Base-by-base conservation (phyloP, 768 basidiomycete species). In the Tephrocybe sp. region DNA sequence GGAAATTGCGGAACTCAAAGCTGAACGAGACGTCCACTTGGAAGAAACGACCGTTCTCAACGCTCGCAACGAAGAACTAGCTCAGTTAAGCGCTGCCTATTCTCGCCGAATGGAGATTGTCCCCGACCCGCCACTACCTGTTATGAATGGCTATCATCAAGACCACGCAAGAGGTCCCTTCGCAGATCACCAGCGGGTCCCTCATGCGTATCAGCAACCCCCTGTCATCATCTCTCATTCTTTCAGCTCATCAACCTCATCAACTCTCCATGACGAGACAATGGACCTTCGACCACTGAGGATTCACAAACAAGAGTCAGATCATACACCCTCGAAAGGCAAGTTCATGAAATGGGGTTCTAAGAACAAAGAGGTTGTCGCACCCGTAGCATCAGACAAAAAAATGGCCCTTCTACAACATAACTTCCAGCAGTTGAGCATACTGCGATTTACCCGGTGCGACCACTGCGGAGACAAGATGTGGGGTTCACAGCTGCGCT, bases 381-480 rank as follows among this genome's bases (percentile, higher is more conserved):
- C 72, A 54, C 52, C 67, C 34, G 43, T 63, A 57, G 47, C 18
- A 21, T 21, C 54, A 5, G 52, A 63, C 0, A 74, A 71, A 24
- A 67, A 67, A 48, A 79, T 71, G 55, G 64, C 67, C 16, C 66
- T 64, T 60, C 56, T 76, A 28, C 86, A 89, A 49, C 97, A 99
- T 65, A 79, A 78, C 53, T 98, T 98, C 77, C 89, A 92, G 62
- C 92, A 89, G 55, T 73, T 91, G 55, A 96, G 86, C 59, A 82
- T 94, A 24, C 73, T 98, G 49, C 82, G 95, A 30, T 89, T 97
- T 50, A 86, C 91, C 24, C 80, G 91, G 34, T 99, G 97, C 63
- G 97, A 98, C 60, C 87, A 95, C 47, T 99, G 97, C 63, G 87
- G 86, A 27, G 97, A 98, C 64, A 99, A 98, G 75, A 85, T 98